phyloP scores from a whole-genome alignment of 192 early-diverging fungal species.

The Neocallimastix lanati region DNA sequence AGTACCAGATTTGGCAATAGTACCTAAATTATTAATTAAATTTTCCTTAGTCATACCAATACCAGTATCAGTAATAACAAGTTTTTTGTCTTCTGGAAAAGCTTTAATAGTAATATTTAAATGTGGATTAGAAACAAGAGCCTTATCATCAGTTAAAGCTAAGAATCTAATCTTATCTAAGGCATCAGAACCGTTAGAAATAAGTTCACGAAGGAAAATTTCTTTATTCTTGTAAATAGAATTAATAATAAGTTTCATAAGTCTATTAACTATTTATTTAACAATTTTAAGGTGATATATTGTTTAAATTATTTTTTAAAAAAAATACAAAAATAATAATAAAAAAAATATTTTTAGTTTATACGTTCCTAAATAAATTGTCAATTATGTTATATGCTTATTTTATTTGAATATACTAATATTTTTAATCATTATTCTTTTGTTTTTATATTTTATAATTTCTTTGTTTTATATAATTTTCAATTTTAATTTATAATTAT shows the following conservation, averaged over 20 bases:
- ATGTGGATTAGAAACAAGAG: conserved; percentile 34
- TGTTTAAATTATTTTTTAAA: too few relatives aligned
- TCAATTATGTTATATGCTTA: too few relatives aligned
- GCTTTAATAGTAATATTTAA: conserved; percentile 70
- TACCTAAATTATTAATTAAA: conserved; percentile 62
- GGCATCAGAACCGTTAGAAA: conserved; percentile 75
- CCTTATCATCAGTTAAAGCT: conserved; percentile 47
- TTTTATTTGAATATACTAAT: too few relatives aligned
- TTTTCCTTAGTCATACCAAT: conserved; percentile 88
- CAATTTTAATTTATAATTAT: too few relatives aligned
- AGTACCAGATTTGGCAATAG: conserved; percentile 96
- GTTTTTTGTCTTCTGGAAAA: conserved; percentile 47
- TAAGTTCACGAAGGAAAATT: conserved; percentile 91
- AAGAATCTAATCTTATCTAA: conserved; percentile 81
- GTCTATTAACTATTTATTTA: not conserved
- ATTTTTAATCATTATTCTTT: too few relatives aligned
- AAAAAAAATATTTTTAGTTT: too few relatives aligned
- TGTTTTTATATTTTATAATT: too few relatives aligned
- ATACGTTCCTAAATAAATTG: too few relatives aligned
- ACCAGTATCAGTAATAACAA: conserved; percentile 85
- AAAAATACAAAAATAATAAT: too few relatives aligned
- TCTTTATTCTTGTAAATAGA: conserved; percentile 73
- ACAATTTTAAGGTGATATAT: too few relatives aligned
- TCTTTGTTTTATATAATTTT: too few relatives aligned
- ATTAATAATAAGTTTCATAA: not conserved